Conservation (phyloP, 192 early-diverging fungal species). For the Umbelopsis sp. region DNA sequence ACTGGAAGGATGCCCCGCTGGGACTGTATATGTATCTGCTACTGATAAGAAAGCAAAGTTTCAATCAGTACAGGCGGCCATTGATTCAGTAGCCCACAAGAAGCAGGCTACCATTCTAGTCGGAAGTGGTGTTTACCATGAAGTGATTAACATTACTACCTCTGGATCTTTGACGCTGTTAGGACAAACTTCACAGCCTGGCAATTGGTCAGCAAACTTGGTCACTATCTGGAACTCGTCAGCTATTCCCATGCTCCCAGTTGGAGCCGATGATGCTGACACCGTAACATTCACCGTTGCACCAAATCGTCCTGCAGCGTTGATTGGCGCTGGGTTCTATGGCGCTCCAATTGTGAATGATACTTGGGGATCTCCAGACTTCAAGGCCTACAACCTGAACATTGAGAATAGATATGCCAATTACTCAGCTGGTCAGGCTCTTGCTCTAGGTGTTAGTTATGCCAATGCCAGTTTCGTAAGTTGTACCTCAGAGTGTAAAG, state of each 20-base stretch:
- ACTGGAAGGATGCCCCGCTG: background rate
- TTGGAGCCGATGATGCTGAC: slow-evolving; percentile 10
- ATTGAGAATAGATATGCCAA: slow-evolving; percentile 20
- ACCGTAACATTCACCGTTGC: slow-evolving; percentile 16
- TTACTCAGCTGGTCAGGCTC: slow-evolving; percentile 18
- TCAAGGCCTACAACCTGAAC: slow-evolving; percentile 18
- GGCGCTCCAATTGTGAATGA: slow-evolving; percentile 17
- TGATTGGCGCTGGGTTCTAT: slow-evolving; percentile 18
- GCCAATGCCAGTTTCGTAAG: slow-evolving; percentile 23
- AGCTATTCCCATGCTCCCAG: slow-evolving; percentile 15
- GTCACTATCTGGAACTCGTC: slow-evolving; percentile 18
- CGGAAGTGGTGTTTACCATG: slow-evolving; percentile 3
- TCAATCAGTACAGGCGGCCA: background rate
- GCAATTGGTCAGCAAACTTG: slow-evolving; percentile 21
- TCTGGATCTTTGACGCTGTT: background rate
- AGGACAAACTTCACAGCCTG: slow-evolving; percentile 10
- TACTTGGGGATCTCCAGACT: slow-evolving; percentile 11
- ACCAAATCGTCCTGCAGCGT: slow-evolving; percentile 2
- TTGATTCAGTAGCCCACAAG: slow-evolving; percentile 2
- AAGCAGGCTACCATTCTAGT: slow-evolving; percentile 3
- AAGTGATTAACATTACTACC: background rate
- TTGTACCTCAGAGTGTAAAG: background rate
- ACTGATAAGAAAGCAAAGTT: slow-evolving; percentile 1
- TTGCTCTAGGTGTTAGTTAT: slow-evolving; percentile 12
- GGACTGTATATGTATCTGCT: slow-evolving; percentile 13